phyloP scores from a whole-genome alignment of 495 filamentous ascomycete species.

The Penicillium subrubescens region DNA sequence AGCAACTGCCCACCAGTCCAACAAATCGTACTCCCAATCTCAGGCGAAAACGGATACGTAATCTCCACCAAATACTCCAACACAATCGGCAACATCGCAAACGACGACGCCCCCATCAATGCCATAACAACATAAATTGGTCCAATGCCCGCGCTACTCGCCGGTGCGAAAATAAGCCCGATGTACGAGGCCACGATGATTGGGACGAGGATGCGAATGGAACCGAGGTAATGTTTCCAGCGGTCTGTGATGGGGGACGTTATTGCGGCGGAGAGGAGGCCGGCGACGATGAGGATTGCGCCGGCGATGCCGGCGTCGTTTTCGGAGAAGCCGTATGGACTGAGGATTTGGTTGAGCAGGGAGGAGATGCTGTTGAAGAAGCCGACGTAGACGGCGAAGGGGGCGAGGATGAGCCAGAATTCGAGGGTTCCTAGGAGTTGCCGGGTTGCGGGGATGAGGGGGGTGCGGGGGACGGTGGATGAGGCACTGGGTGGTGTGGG shows the following conservation, averaged over 20 bases:
- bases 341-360: constrained; percentile 85
- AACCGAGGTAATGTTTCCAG: constrained; percentile 74
- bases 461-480: constrained; percentile 47
- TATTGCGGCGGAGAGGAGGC: constrained; percentile 75
- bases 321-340: constrained; percentile 78
- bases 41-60: constrained; percentile 84
- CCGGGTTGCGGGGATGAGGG: constrained; percentile 49
- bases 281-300: constrained; percentile 85
- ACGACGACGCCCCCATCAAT: constrained; percentile 78
- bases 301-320: constrained; percentile 87
- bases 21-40: constrained; percentile 77
- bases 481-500: constrained; percentile 71
- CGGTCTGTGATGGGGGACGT: constrained; percentile 80
- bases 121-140: constrained; percentile 66
- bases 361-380: constrained; percentile 92
- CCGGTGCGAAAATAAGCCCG: constrained; percentile 77
- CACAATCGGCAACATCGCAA: constrained; percentile 78
- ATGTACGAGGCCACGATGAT: constrained; percentile 74
- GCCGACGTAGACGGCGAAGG: constrained; percentile 83
- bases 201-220: constrained; percentile 76
- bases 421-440: constrained; percentile 58
- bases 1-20: constrained; percentile 76
- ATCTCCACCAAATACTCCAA: constrained; percentile 87
- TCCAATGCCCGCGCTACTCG: constrained; percentile 64
- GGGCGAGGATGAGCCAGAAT: constrained; percentile 75